Conservation (phyloP, 1,284 basidiomycete species). For the Golubevia pallescens region DNA sequence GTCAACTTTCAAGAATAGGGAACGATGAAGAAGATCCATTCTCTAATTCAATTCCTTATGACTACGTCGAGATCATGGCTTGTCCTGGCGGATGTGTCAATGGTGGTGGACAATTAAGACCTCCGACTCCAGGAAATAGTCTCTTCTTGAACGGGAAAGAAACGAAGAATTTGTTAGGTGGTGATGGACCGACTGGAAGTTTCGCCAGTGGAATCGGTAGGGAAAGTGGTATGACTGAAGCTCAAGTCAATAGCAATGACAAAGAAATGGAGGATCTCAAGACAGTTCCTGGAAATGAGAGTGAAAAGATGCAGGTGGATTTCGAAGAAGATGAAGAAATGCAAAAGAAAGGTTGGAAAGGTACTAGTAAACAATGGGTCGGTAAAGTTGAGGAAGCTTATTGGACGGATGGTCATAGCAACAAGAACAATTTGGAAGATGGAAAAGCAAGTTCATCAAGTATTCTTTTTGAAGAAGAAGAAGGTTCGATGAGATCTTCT, state of each 20-base stretch:
- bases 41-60: conserved; percentile 68
- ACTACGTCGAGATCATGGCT: conserved; percentile 99
- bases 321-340: conserved; percentile 10
- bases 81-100: conserved; percentile 97
- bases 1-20: background rate
- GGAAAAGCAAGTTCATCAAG: background rate
- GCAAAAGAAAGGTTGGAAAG: conserved; percentile 48
- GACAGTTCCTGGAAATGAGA: background rate
- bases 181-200: background rate
- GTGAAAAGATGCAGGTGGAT: background rate
- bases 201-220: background rate
- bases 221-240: conserved; percentile 8
- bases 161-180: background rate
- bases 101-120: conserved; percentile 81
- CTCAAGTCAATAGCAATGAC: conserved; percentile 1
- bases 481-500: no score
- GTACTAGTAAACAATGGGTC: conserved; percentile 59
- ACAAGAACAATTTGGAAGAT: background rate
- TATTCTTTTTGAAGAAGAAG: background rate
- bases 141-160: background rate
- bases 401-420: conserved; percentile 22
- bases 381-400: conserved; percentile 50
- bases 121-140: conserved; percentile 20
- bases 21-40: no score
- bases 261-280: no score